Percentiles rank a stretch among this genome's conserved stretches.
phyloP scores from a whole-genome alignment of 1,284 basidiomycete genomes.

The Hemileia vastatrix region DNA sequence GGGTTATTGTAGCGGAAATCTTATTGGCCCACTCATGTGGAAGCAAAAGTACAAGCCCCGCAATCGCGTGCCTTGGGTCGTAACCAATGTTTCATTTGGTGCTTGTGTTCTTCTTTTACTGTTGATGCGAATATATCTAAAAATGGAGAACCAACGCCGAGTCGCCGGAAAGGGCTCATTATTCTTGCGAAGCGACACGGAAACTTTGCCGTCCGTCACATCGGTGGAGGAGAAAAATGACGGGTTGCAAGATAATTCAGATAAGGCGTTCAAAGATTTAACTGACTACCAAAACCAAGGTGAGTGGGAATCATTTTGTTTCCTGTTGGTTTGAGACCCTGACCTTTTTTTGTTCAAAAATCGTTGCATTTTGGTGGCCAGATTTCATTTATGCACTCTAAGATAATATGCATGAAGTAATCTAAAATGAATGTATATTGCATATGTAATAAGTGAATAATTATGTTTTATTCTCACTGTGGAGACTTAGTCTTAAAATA shows the following conservation, averaged over 20 bases:
- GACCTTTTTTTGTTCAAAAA: too few relatives aligned
- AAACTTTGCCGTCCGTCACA: background rate
- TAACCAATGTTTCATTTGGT: background rate
- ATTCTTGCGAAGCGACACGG: background rate
- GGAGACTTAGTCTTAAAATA: too few relatives aligned
- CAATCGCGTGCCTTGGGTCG: background rate
- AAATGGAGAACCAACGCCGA: background rate
- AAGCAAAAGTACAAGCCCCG: background rate
- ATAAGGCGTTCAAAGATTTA: background rate
- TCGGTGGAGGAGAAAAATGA: background rate
- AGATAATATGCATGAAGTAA: too few relatives aligned
- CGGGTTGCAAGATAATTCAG: background rate
- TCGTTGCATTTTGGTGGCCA: too few relatives aligned
- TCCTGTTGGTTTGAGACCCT: too few relatives aligned
- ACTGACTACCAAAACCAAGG: background rate
- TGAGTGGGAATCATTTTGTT: background rate
- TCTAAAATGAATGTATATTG: too few relatives aligned
- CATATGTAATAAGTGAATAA: too few relatives aligned
- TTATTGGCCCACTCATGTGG: slow-evolving; percentile 1
- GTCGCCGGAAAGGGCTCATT: background rate
- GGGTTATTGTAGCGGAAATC: background rate
- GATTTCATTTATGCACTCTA: too few relatives aligned
- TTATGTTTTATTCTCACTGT: too few relatives aligned
- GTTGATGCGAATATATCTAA: background rate
- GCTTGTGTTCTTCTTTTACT: background rate